Evolutionary conservation across 2,329 filamentous ascomycete genomes (phyloP).

Genomic region (Coleophoma cylindrospora): DNA sequence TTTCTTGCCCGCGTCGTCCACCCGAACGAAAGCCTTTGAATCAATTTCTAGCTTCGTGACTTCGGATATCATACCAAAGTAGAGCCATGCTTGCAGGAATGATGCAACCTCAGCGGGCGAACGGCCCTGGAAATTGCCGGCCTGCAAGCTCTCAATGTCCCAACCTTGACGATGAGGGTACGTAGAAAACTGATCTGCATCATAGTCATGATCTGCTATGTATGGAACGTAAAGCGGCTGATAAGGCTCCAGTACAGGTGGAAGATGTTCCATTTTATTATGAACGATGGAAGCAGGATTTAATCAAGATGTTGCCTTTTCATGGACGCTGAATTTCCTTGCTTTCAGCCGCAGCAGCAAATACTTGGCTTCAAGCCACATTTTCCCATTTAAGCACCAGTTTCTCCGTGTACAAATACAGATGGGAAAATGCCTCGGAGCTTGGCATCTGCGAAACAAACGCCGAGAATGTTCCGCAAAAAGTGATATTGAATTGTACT

Average conservation of each 20-base stretch:
- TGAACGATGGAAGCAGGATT: not conserved
- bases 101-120: not conserved
- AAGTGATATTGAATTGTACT: no score
- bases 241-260: conserved; percentile 4
- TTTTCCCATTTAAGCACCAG: no score
- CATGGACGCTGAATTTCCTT: no score
- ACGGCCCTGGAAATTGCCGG: conserved; percentile 4
- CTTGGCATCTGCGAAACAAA: no score
- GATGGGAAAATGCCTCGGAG: no score
- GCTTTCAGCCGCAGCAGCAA: no score
- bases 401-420: no score
- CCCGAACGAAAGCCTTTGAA: conserved; percentile 1
- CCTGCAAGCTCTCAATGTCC: conserved; percentile 5
- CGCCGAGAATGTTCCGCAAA: no score
- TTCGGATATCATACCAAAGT: conserved; percentile 7
- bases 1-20: conserved; percentile 1
- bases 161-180: conserved; percentile 5
- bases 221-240: conserved; percentile 7
- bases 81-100: conserved; percentile 10
- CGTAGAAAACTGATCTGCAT: conserved; percentile 1
- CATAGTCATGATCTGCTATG: conserved; percentile 4
- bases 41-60: conserved; percentile 2
- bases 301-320: no score
- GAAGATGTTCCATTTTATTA: conserved; percentile 7
- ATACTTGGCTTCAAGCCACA: no score